A percentile compares a stretch with the other conserved stretches of the same genome.
phyloP scores from a whole-genome alignment of 257 asterid species.

The Solanum pimpinellifolium region DNA sequence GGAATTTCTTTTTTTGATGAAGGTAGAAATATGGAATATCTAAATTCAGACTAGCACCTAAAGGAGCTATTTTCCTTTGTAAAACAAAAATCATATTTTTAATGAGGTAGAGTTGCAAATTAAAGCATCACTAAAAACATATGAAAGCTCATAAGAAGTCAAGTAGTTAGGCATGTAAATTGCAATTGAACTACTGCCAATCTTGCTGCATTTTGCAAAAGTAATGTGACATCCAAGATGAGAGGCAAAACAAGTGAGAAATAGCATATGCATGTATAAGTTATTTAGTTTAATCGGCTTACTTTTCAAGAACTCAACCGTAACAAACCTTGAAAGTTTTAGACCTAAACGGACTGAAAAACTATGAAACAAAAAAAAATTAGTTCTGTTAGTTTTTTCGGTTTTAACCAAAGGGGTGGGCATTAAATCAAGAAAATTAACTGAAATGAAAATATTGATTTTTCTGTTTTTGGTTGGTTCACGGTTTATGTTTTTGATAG shows the following conservation, averaged over 20 bases:
- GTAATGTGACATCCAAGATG: not conserved
- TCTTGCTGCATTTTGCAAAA: not conserved
- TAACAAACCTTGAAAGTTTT: not conserved
- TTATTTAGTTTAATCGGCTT: not conserved
- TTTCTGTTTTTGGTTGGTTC: not conserved
- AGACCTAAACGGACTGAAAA: too few species aligned
- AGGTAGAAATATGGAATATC: not conserved
- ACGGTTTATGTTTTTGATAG: not conserved
- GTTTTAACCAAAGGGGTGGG: too few species aligned
- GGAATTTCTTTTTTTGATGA: not conserved
- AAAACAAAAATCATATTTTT: not conserved
- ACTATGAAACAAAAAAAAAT: too few species aligned
- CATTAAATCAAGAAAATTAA: too few species aligned
- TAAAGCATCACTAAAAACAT: not conserved
- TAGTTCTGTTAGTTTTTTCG: too few species aligned
- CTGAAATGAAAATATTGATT: not conserved
- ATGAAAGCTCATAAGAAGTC: not conserved
- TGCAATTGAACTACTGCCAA: not conserved
- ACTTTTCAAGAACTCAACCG: not conserved
- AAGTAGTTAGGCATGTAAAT: not conserved
- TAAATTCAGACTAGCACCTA: not conserved
- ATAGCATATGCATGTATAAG: not conserved
- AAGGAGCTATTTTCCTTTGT: not conserved
- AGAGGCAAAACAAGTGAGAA: not conserved
- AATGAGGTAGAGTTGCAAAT: not conserved